Evolutionary conservation across 495 filamentous ascomycete species (phyloP).

Genomic region (Immersiella caudata): DNA sequence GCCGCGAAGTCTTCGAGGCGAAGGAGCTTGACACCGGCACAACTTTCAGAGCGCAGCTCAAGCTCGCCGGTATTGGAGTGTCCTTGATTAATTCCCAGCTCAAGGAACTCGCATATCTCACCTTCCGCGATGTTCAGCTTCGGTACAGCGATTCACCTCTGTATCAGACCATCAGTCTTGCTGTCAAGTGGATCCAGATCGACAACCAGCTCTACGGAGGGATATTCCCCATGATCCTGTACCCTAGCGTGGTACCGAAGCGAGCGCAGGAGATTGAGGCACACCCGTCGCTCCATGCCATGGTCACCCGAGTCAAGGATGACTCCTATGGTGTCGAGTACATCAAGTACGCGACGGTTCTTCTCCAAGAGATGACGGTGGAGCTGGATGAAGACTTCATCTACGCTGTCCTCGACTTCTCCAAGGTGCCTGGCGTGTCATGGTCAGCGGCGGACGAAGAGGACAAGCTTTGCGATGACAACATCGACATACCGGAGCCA

Average conservation of each 20-base stretch:
- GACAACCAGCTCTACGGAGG: conserved; percentile 98
- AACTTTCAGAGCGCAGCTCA: conserved; percentile 84
- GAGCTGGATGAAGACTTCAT: conserved; percentile 99
- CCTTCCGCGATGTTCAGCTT: conserved; percentile 88
- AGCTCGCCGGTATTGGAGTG: conserved; percentile 86
- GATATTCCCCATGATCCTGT: conserved; percentile 95
- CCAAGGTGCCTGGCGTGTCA: conserved; percentile 89
- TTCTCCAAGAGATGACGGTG: conserved; percentile 96
- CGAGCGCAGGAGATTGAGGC: conserved; percentile 95
- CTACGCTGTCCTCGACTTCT: conserved; percentile 92
- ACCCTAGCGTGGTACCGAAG: conserved; percentile 98
- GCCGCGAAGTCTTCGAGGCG: conserved; percentile 78
- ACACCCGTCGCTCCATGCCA: conserved; percentile 89
- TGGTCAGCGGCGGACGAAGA: conserved; percentile 81
- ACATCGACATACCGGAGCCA: conserved; percentile 89
- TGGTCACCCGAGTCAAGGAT: conserved; percentile 93
- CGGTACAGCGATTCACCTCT: conserved; percentile 89
- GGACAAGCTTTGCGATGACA: conserved; percentile 85
- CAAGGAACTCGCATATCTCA: conserved; percentile 91
- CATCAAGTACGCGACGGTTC: conserved; percentile 93
- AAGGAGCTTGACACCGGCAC: conserved; percentile 85
- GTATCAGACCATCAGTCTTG: conserved; percentile 85
- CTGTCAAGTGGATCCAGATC: conserved; percentile 98
- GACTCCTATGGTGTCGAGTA: conserved; percentile 97
- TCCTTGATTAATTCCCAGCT: conserved; percentile 91